Evolutionary conservation across 1,284 basidiomycete genomes (phyloP), one percentile per base, ranked within the genome.

Genomic region (Erythrobasidium hasegawianum): DNA sequence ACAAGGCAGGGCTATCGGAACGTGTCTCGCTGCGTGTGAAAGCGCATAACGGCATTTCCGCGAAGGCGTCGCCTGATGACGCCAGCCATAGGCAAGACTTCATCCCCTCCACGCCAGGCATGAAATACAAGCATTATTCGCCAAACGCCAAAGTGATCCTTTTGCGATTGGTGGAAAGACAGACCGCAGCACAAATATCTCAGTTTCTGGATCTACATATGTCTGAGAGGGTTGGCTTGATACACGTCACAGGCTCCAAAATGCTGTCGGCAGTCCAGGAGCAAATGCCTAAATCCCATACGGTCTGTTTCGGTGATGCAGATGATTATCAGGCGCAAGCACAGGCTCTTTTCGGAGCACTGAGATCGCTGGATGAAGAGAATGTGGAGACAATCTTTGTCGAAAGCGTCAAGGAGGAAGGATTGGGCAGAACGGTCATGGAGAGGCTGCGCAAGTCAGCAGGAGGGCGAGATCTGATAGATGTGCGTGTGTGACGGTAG

Each of bases 41-140:
- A 47, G 56, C 45, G 16, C 29, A 54, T 24, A n/a, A 20, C n/a
- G 57, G 43, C 7, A n/a, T n/a, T n/a, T n/a, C 16, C n/a, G n/a
- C n/a, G 8, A n/a, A n/a, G 4, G 8, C 43, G 43, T 18, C 8
- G 8, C 8, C n/a, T 5, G 11, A 33, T 33, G 33, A 11, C 5
- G 33, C 4, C 11, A 33, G 11, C 11, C 33, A 33, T 58, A 22
- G 80, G 81, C 54, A 84, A 86, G 59, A 74, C 54, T 65, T 58
- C 62, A 65, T 58, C 27, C 95, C 95, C 1, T 94, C 91, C 1
- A 98, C 96, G 0, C 96, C 96, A 0, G 96, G 96, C n/a, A 97
- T 97, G 94, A 99, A 99, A 79, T 99, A 99, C 77, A 84, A 89
- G 58, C 96, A 99, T 79, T 99, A 99, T 77, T 89, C 93, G 26